Evolutionary conservation across 2,329 filamentous ascomycete species (phyloP).

Genomic region (Ciborinia camelliae): DNA sequence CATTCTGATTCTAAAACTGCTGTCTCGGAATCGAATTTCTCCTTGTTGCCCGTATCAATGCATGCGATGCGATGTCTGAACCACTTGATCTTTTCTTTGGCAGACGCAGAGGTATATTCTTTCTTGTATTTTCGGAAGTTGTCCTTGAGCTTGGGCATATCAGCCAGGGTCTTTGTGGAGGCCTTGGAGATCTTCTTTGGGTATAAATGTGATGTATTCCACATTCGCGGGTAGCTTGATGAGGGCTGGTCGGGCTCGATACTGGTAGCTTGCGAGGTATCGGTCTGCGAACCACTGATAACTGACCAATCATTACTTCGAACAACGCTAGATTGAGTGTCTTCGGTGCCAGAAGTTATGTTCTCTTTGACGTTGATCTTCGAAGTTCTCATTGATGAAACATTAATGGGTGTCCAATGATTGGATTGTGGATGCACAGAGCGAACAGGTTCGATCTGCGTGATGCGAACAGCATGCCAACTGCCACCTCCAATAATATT

Average conservation of each 20-base stretch:
- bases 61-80: background rate
- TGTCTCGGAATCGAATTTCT: background rate
- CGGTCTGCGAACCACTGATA: background rate
- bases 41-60: background rate
- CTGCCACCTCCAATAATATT: background rate
- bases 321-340: background rate
- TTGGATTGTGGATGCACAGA: background rate
- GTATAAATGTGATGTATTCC: background rate
- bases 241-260: background rate
- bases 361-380: background rate
- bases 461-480: background rate
- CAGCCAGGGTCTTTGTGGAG: background rate
- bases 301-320: background rate
- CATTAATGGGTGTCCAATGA: background rate
- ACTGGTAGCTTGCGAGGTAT: constrained; percentile 4
- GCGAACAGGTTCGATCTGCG: background rate
- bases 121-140: background rate
- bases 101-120: background rate
- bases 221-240: background rate
- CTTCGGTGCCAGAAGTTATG: background rate
- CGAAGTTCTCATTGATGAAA: background rate
- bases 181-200: background rate
- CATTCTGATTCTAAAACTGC: background rate
- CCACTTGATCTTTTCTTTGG: background rate
- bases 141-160: background rate